Evolutionary conservation across 2,329 filamentous ascomycete genomes (phyloP), one percentile per base, ranked within the genome.

Genomic region (Ceratocystis harringtonii): DNA sequence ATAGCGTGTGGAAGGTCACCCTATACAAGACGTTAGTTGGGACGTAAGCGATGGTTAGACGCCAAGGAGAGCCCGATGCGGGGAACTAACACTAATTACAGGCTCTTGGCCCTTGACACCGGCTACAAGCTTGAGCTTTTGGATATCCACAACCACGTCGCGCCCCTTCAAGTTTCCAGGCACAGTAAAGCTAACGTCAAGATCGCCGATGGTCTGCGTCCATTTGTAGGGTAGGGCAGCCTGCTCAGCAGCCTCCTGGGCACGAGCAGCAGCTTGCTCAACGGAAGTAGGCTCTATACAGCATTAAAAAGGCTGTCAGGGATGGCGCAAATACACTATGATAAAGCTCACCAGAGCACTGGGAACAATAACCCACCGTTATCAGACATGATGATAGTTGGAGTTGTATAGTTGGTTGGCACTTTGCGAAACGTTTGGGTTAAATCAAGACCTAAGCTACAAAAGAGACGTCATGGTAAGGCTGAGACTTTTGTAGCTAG

Each of bases 171-270:
- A 79, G 75, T 92, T 95, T 28, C 82, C 87, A 0, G 92, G 88
- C 0, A 99, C 84, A 32, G 82, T 79, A 67, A 95, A 81, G 62
- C 82, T 87, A 71, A 97, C 78, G 73, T 96, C 90, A 68, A 96
- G 78, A 73, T 97, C 94, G 70, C 81, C 81, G 74, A 99, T 96
- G 28, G 88, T 92, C 78, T 99, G 94, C 10, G 83, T 88, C 94
- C 94, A 99, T 78, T 95, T 94, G 85, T 99, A 99, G 0, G 94
- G 94, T 52, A 99, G 85, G 28, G 87, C 84, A 52, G 86, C 88
- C 79, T 99, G 94, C 78, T 99, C 94, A 71, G 86, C 88, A 66
- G 83, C 80, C 78, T 99, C 91, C 74, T 87, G 86, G 68, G 84
- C 86, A 69, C 78, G 79, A 66, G 81, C 80, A 22, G 82, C 82